phyloP scores from a whole-genome alignment of 2,329 filamentous ascomycete species.

The Penicillium sp. region DNA sequence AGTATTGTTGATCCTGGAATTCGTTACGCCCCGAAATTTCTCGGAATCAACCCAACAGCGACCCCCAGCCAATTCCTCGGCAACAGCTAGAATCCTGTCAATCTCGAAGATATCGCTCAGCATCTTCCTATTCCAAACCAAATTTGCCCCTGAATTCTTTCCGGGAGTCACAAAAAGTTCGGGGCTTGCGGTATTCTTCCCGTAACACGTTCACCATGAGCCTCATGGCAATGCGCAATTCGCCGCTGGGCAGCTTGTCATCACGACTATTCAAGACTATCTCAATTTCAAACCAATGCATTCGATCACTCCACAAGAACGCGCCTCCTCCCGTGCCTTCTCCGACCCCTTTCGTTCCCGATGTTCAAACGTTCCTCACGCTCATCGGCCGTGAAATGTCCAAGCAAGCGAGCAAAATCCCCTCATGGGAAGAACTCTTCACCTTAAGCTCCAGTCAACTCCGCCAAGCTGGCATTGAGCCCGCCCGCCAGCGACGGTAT shows the following conservation, averaged over 20 bases:
- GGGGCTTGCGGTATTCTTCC: slow-evolving; percentile 3
- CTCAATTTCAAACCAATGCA: slow-evolving; percentile 31
- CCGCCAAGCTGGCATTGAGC: slow-evolving; percentile 80
- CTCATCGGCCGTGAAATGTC: slow-evolving; percentile 85
- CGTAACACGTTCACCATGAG: slow-evolving; percentile 8
- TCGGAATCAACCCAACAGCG: slow-evolving; percentile 12
- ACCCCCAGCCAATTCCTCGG: slow-evolving; percentile 8
- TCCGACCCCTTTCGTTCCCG: slow-evolving; percentile 81
- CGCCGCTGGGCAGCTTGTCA: slow-evolving; percentile 27
- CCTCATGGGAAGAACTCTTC: slow-evolving; percentile 88
- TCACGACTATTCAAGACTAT: slow-evolving; percentile 27
- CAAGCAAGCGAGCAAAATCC: slow-evolving; percentile 81
- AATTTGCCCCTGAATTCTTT: not conserved
- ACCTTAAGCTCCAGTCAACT: slow-evolving; percentile 74
- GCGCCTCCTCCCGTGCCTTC: slow-evolving; percentile 55
- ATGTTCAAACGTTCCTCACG: slow-evolving; percentile 80
- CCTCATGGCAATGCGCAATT: slow-evolving; percentile 34
- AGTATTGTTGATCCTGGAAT: slow-evolving; percentile 35
- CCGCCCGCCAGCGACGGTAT: slow-evolving; percentile 76
- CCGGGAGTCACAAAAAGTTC: not conserved
- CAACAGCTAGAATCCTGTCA: not conserved
- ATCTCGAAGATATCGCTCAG: not conserved
- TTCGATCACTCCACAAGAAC: slow-evolving; percentile 46
- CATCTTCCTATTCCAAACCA: not conserved
- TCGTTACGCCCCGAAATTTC: slow-evolving; percentile 31